Base-by-base conservation (phyloP, 495 filamentous ascomycete species). In the Penicillium herquei region DNA sequence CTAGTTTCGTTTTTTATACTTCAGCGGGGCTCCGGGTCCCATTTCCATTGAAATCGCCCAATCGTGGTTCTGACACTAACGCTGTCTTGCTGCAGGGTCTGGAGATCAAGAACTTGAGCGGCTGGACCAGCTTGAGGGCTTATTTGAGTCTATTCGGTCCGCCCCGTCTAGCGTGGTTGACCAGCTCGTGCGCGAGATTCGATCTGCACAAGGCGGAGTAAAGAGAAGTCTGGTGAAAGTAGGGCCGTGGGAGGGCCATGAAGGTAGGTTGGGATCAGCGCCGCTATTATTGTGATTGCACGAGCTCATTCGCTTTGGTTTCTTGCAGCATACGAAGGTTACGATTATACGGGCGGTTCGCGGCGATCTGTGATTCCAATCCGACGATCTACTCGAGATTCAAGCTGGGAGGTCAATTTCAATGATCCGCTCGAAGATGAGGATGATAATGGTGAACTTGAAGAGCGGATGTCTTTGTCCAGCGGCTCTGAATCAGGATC, bases 121-220 rank as follows among this genome's bases (percentile, higher is more conserved):
- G 53, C 56, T 71, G 40, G 64, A 66, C 33, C 62, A 72, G 54
- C 66, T 78, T 13, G 70, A 71, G 54, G 60, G 52, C 43, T 63
- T 78, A 49, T 74, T 78, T 58, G 63, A 71, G 35, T 68, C 69
- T 39, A 72, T 78, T 59, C 72, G 73, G 18, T 71, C 70, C 3
- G 75, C 72, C 16, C 70, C 73, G 35, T 57, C 59, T 13, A 50
- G 66, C 7, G 56, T 71, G 10, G 69, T 75, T 11, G 70, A 74
- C 49, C 58, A 64, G 7, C 37, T 78, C 14, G 59, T 78, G 39
- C 63, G 59, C 7, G 63, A 71, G 35, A 68, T 78, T 52, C 68
- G 75, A 11, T 44, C 55, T 4, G 51, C 64, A 39, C 66, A 65
- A 26, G 61, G 59, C 11, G 60, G 54, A 1, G 30, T 63, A 26